Conservation (phyloP, 805 yeast species). For the Pichia gijzeniarum region DNA sequence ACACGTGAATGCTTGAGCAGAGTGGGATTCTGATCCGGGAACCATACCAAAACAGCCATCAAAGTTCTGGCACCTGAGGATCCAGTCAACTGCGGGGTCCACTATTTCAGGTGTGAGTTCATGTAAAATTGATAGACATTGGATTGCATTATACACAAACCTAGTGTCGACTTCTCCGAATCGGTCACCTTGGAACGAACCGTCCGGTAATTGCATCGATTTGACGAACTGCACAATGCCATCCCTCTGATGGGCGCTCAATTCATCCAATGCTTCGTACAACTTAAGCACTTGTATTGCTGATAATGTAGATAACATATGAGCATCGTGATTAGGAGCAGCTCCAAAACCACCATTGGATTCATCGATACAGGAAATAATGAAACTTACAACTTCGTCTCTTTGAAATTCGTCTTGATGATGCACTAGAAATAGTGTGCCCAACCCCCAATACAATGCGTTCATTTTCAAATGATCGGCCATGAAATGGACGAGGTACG, state of each 20-base stretch:
- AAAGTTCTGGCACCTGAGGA: slow-evolving; percentile 70
- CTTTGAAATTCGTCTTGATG: slow-evolving; percentile 52
- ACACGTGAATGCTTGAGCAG: slow-evolving; percentile 87
- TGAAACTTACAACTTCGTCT: slow-evolving; percentile 60
- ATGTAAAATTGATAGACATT: slow-evolving; percentile 64
- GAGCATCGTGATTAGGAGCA: slow-evolving; percentile 85
- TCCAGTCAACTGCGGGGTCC: slow-evolving; percentile 59
- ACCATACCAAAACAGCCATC: slow-evolving; percentile 94
- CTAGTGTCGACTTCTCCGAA: slow-evolving; percentile 93
- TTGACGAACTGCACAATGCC: slow-evolving; percentile 34
- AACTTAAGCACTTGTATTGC: slow-evolving; percentile 76
- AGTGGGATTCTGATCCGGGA: slow-evolving; percentile 94
- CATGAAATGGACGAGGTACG: slow-evolving; percentile 75
- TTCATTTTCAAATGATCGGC: slow-evolving; percentile 85
- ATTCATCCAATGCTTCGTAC: slow-evolving; percentile 48
- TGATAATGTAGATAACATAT: slow-evolving; percentile 74
- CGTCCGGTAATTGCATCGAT: slow-evolving; percentile 48
- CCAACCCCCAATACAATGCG: slow-evolving; percentile 94
- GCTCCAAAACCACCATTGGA: slow-evolving; percentile 81
- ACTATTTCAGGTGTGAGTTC: slow-evolving; percentile 40
- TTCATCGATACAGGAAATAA: slow-evolving; percentile 55
- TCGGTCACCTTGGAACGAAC: slow-evolving; percentile 83
- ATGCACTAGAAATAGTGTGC: slow-evolving; percentile 59
- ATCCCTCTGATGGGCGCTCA: slow-evolving; percentile 26
- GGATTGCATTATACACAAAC: slow-evolving; percentile 78